These are phyloP conservation scores for Sodiomyces alkalinus DNA, from an alignment of 2,329 filamentous ascomycete genomes.

Conservation along the genomic window DNA sequence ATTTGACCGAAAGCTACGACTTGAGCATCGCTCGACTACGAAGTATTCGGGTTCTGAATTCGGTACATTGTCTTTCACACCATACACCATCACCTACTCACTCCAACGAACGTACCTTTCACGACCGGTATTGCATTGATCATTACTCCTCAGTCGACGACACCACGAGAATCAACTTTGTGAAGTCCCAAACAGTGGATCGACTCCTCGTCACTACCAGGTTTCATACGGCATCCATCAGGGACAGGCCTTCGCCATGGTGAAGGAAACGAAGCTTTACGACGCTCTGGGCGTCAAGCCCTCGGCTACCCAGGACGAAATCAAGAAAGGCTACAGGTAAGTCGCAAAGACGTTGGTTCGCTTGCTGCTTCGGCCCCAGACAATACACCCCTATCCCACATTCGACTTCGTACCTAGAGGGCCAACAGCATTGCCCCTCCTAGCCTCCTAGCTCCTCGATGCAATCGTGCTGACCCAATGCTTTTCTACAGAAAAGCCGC, in stretches of 20 bases:
- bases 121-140: not conserved
- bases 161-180: too few species aligned
- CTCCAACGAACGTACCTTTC: constrained; percentile 3
- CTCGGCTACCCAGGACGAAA: constrained; percentile 75
- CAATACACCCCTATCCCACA: too few species aligned
- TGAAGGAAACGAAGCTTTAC: constrained; percentile 91
- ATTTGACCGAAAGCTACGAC: too few species aligned
- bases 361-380: too few species aligned
- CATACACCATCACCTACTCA: not conserved
- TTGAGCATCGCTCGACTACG: too few species aligned
- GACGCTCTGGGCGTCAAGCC: constrained; percentile 69
- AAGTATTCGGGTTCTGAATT: too few species aligned
- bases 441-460: too few species aligned
- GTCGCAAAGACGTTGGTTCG: too few species aligned
- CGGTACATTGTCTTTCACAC: not conserved
- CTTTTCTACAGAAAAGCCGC: constrained; percentile 54
- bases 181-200: too few species aligned
- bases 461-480: not conserved
- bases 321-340: constrained; percentile 91
- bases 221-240: not conserved
- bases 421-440: too few species aligned
- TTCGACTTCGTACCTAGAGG: too few species aligned
- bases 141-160: not conserved
- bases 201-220: too few species aligned
- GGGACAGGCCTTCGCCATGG: constrained; percentile 44